Evolutionary conservation across 176 grass and related monocot genomes (phyloP).

Genomic region (Musa acuminata): DNA sequence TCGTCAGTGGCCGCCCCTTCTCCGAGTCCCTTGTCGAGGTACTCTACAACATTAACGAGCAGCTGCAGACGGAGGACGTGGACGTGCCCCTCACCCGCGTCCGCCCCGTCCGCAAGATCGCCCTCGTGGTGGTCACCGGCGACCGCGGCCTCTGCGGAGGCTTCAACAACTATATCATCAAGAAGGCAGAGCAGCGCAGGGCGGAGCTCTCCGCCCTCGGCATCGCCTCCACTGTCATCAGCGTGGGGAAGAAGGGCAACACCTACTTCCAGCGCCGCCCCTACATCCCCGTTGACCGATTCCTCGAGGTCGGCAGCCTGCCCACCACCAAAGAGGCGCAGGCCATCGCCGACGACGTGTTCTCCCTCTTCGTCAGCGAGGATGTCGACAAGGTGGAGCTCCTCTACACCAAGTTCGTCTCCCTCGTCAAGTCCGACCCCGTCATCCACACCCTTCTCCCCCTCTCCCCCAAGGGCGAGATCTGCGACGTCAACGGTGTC

Average conservation of each 20-base stretch:
- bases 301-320: background rate
- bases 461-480: constrained; percentile 1
- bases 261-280: constrained; percentile 4
- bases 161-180: constrained; percentile 1
- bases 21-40: constrained; percentile 8
- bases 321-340: constrained; percentile 7
- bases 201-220: background rate
- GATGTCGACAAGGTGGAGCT: constrained; percentile 8
- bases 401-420: constrained; percentile 8
- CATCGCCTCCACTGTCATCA: constrained; percentile 5
- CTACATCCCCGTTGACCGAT: background rate
- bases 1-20: constrained; percentile 6
- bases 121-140: constrained; percentile 5
- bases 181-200: background rate
- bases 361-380: constrained; percentile 13
- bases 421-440: constrained; percentile 11
- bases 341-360: background rate
- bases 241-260: constrained; percentile 5
- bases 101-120: constrained; percentile 5
- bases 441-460: constrained; percentile 12
- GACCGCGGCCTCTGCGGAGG: constrained; percentile 6
- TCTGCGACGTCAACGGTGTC: constrained; percentile 3
- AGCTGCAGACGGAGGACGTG: constrained; percentile 11
- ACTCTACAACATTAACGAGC: constrained; percentile 8
- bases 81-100: constrained; percentile 6